A percentile compares a stretch with the other conserved stretches of the same genome.
These are phyloP conservation scores for Patellifolia procumbens DNA, from an alignment of 179 eudicot genomes.

Conservation along the genomic window DNA sequence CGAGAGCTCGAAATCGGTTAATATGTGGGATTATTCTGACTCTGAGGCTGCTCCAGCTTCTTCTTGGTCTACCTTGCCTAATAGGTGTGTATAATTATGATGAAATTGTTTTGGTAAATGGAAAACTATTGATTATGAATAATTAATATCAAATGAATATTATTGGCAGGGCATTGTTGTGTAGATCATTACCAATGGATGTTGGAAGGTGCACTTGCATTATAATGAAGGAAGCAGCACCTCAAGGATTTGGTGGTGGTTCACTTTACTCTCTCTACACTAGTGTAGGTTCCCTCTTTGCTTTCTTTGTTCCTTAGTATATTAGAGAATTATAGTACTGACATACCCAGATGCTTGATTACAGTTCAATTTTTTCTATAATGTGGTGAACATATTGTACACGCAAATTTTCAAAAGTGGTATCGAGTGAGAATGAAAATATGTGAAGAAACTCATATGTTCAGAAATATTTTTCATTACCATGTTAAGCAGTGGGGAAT, in stretches of 20 bases:
- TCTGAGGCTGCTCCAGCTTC: conserved; percentile 98
- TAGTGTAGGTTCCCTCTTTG: conserved; percentile 49
- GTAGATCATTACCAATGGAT: conserved; percentile 77
- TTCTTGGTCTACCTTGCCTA: conserved; percentile 89
- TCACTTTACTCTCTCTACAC: conserved; percentile 76
- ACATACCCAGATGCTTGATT: too few relatives aligned
- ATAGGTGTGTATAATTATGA: too few relatives aligned
- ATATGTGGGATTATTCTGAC: conserved; percentile 89
- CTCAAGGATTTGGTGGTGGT: conserved; percentile 58
- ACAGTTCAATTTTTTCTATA: too few relatives aligned
- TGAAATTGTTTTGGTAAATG: too few relatives aligned
- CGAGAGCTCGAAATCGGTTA: conserved; percentile 45
- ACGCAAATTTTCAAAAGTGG: too few relatives aligned
- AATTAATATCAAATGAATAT: too few relatives aligned
- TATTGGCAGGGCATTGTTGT: conserved; percentile 67
- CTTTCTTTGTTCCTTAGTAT: not conserved
- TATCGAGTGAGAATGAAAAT: too few relatives aligned
- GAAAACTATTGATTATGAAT: too few relatives aligned
- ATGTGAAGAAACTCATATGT: too few relatives aligned
- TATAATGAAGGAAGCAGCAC: conserved; percentile 66
- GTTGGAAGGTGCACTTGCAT: conserved; percentile 87
- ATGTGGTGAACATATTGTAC: too few relatives aligned
- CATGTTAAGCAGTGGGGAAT: too few relatives aligned
- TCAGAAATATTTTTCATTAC: too few relatives aligned
- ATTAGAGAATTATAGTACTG: not conserved